Base-by-base conservation (phyloP, 1,139 yeast genomes). In the Yamadazyma siamensis region DNA sequence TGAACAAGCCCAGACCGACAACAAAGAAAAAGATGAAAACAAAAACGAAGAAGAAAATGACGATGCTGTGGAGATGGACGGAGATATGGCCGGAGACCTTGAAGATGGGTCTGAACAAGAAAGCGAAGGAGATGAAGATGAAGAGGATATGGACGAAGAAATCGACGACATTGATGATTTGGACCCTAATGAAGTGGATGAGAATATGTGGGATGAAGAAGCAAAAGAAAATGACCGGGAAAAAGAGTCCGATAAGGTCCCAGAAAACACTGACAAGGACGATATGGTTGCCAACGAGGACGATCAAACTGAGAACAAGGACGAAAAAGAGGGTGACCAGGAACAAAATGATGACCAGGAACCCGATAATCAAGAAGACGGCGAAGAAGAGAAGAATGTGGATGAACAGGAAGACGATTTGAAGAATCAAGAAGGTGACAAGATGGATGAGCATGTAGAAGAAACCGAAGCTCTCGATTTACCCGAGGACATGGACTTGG, bases 201-300 rank as follows among this genome's bases (percentile, higher is more conserved):
- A 94, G 47, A 91, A 91, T 62, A 86, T 91, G 96, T 91, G 98
- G 98, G 94, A 91, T 49, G 97, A 88, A 50, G 88, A 89, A 54
- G 84, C 84, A 10, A 74, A 79, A 34, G 89, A 84, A 9, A 78
- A 79, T 33, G 71, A 74, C 25, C 80, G 82, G 49, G 87, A 82
- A 47, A 81, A 82, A 49, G 82, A 81, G 28, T 73, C 87, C 13
- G 88, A 84, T 21, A 67, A 75, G 33, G 63, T 79, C 55, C 80
- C 86, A 1, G 77, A 79, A 16, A 65, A 74, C 35, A 60, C 77
- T 2, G 55, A 56, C n/a, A 53, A 69, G 31, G 81, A 80, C 37
- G 79, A 81, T 32, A 70, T 80, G 61, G 75, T 80, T 49, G 88
- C 83, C 3, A 67, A 66, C 32, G 83, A 77, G 43, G 69, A 74